Evolutionary conservation across 202 grass and related monocot species (phyloP), one percentile per base, ranked within the genome.

Genomic region (Brachypodium distachyon): DNA sequence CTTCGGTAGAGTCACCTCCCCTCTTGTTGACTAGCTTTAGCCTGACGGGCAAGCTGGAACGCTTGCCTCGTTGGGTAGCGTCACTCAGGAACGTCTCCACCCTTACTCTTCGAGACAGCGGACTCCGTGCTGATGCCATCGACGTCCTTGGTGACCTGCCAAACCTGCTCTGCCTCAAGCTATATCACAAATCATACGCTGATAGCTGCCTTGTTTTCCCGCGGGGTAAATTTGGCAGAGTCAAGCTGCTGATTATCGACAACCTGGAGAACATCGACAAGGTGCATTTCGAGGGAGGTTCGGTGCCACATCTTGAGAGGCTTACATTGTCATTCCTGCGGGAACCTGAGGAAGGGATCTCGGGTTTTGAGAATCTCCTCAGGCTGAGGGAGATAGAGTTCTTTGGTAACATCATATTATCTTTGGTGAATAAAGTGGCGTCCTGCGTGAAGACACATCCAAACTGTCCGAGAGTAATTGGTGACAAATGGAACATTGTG

Each of bases 321-420:
- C 56, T 59, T 59, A 59, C 56, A 4, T 59, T 59, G 2, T 77
- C 81, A 23, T 83, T 83, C 41, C 39, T 77, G 6, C 23, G 7
- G 19, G 63, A 83, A 23, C 73, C 63, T 0, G 22, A 77, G 42
- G 5, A 51, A 7, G 81, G 81, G 52, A 83, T 83, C 13, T 42
- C 12, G 0, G 73, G 72, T n/a, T 63, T 83, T 3, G 1, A 39
- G 1, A 41, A 83, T 25, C 62, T 83, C 3, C 8, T 19, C 1
- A 69, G 42, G 42, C 42, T 83, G 53, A 77, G 29, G 63, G 81
- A 83, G 53, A 61, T 77, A 42, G 73, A 83, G 53, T 83, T 83
- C 41, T 83, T 83, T 52, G 81, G 81, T 29, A 50, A 83, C 42
- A 77, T 83, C 42, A 77, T 83, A 61, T 1, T 26, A 11, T 68